Evolutionary conservation across 2,329 filamentous ascomycete genomes (phyloP), one percentile per base, ranked within the genome.

Genomic region (Colletotrichum sp.): DNA sequence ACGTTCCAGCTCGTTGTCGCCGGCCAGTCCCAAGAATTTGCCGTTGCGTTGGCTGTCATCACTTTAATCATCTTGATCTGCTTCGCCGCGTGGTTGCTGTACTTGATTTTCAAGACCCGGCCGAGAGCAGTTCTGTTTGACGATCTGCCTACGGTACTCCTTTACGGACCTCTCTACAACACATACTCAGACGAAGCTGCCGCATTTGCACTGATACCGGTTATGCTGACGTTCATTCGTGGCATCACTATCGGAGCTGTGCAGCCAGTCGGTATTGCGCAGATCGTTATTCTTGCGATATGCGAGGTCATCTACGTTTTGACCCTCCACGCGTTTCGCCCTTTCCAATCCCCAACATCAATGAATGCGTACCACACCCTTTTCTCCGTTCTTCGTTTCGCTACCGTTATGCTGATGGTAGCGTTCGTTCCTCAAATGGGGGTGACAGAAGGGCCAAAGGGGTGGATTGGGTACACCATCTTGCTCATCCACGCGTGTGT

Each of bases 321-420:
- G 61, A 96, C 96, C 0, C 87, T 99, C 6, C 93, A 97, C 80
- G 95, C 95, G 9, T 98, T 99, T 87, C 93, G 95, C 19, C 97
- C 97, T 1, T 99, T 98, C 81, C 93, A 96, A 77, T 93, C 93
- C 3, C 93, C 96, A 27, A 99, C 97, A 0, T 98, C 96, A 32
- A 99, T 99, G 97, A 99, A 99, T 82, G 92, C 95, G 12, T 98
- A 98, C 79, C 96, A 99, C 81, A 95, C 94, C 3, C 92, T 96
- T 77, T 98, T 98, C 84, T 92, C 96, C 1, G 87, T 90, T 3
- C 88, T 98, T 16, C 93, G 97, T 39, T 93, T 98, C 36, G 86
- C 95, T 64, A 94, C 94, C 0, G 90, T 96, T 63, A 87, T 96
- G 71, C 87, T 96, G 71, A 95, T 95, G 88, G 91, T 96, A 39